phyloP scores from a whole-genome alignment of 306 rosid species.

The Inga leiocalycina region DNA sequence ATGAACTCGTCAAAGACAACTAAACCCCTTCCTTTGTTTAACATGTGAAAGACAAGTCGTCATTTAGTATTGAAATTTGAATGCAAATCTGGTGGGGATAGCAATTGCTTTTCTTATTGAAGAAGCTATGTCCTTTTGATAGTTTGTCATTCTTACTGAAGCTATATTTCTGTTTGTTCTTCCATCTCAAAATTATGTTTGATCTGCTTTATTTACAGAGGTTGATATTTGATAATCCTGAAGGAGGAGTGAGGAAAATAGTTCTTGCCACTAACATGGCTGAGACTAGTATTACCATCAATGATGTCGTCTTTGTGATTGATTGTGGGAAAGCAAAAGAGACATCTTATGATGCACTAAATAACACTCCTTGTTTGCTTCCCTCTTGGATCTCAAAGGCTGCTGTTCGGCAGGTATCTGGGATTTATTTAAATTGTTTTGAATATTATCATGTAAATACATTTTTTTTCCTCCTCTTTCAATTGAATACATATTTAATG shows the following conservation, averaged over 20 bases:
- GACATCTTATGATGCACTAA: constrained; percentile 95
- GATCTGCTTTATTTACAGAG: constrained; percentile 57
- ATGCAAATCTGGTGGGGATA: neutral
- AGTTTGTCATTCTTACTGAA: constrained; percentile 15
- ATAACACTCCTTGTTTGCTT: constrained; percentile 98
- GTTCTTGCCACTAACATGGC: constrained; percentile 98
- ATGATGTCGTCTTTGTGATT: constrained; percentile 89
- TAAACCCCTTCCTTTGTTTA: constrained; percentile 14
- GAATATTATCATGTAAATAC: constrained; percentile 16
- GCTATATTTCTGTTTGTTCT: constrained; percentile 18
- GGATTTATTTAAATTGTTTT: constrained; percentile 28
- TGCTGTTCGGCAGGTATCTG: constrained; percentile 85
- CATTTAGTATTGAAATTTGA: constrained; percentile 20
- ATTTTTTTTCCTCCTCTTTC: neutral
- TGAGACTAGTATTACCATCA: constrained; percentile 94
- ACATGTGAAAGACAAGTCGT: neutral
- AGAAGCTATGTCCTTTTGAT: neutral
- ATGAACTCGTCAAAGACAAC: constrained; percentile 3
- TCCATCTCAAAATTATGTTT: constrained; percentile 10
- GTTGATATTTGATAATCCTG: constrained; percentile 85
- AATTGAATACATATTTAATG: neutral
- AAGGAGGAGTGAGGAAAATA: constrained; percentile 85
- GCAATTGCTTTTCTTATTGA: neutral
- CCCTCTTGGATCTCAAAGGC: constrained; percentile 99
- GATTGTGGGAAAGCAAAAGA: constrained; percentile 99